Evolutionary conservation across 805 yeast genomes (phyloP), one percentile per base, ranked within the genome.

Genomic region (Dipodascus geniculatus): DNA sequence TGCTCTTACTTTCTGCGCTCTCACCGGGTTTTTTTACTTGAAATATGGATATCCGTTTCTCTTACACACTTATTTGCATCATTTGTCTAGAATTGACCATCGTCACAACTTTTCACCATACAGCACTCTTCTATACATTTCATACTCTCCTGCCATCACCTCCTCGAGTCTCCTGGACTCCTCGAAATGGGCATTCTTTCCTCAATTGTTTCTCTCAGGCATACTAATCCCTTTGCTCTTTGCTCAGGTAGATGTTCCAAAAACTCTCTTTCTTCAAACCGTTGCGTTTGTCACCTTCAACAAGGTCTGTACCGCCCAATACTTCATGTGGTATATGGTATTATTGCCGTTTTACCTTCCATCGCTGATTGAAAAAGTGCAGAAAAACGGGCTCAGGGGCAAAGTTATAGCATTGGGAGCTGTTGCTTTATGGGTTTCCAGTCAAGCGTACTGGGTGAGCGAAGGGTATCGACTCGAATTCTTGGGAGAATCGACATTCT

Each of bases 71-170:
- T 89, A 87, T 64, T 63, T 88, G 2, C 90, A 91, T 65, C 99
- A 91, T 67, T 70, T 91, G 47, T 73, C 79, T 6, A 74, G 99
- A 56, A 68, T 87, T 2, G 99, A 93, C 66, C 99, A 93, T 67
- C 79, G 99, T 50, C 99, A 93, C 69, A 93, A 93, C 68, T 93
- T 93, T 65, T 87, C 96, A 2, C 73, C 90, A 1, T 93, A 90
- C 77, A 86, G 90, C 65, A 71, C 87, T 11, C 71, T 83, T 22
- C 71, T 93, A 44, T 72, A 72, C 57, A 66, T 68, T 58, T 61
- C 69, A n/a, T 65, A 67, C 14, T 59, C 64, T 8, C 68, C 67
- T 56, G 53, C 11, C 14, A 8, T 17, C 22, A 31, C 22, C 2
- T 17, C 35, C 35, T 2, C 17, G 22, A 2, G 22, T 42, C 22